Percentiles rank a stretch among this genome's conserved stretches.
Conservation (phyloP, 495 filamentous ascomycete species). For the Peziza echinospora region DNA sequence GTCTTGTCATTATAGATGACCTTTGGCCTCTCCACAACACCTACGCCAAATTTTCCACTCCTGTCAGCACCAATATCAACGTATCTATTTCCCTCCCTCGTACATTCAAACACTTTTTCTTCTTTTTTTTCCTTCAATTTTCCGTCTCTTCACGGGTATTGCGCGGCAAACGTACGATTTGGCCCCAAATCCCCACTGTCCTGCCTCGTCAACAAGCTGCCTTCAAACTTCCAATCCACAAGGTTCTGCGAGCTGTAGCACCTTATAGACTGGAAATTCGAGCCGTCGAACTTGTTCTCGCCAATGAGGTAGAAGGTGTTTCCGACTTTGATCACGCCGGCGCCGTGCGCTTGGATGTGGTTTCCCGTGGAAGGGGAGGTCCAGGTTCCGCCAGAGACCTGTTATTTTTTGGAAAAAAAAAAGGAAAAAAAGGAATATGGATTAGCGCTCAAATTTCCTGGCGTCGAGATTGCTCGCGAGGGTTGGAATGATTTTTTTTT, state of each 20-base stretch:
- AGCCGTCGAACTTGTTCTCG: constrained; percentile 41
- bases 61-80: too few relatives aligned
- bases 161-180: too few relatives aligned
- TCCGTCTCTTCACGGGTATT: too few relatives aligned
- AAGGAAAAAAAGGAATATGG: too few relatives aligned
- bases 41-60: too few relatives aligned
- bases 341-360: constrained; percentile 39
- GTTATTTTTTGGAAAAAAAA: too few relatives aligned
- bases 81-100: constrained; percentile 37
- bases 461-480: too few relatives aligned
- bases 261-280: constrained; percentile 38
- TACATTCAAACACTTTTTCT: background rate
- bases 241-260: constrained; percentile 35
- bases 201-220: constrained; percentile 30
- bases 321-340: constrained; percentile 31
- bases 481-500: too few relatives aligned
- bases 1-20: constrained; percentile 32
- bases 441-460: too few relatives aligned
- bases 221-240: constrained; percentile 39
- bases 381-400: constrained; percentile 13
- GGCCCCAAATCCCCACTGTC: too few relatives aligned
- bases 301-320: constrained; percentile 40
- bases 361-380: constrained; percentile 25
- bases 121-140: too few relatives aligned
- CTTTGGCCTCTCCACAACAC: constrained; percentile 45